phyloP scores from a whole-genome alignment of 257 asterid species.

The Nicotiana knightiana region DNA sequence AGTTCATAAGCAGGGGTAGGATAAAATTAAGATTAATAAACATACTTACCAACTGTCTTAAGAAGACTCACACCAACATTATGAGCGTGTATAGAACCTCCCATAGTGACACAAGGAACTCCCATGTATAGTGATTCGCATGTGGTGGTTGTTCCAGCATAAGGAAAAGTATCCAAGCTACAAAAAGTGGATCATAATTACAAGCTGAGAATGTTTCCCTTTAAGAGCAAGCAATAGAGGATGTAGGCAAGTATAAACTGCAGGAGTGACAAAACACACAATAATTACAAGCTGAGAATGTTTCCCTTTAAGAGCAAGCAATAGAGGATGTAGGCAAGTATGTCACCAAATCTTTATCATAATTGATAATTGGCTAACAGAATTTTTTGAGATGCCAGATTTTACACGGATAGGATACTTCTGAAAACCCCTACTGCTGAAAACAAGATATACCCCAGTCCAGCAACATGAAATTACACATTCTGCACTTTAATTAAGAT shows the following conservation, averaged over 20 bases:
- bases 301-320: background rate
- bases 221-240: background rate
- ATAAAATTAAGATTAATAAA: background rate
- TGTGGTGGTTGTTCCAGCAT: conserved; percentile 98
- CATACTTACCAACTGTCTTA: conserved; percentile 67
- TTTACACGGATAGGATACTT: background rate
- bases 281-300: background rate
- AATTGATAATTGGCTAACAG: background rate
- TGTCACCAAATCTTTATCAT: background rate
- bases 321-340: no score
- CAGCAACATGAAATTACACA: background rate
- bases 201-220: background rate
- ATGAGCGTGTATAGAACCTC: conserved; percentile 91
- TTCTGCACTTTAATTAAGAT: background rate
- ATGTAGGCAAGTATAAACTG: no score
- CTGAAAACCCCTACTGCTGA: background rate
- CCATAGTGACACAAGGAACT: conserved; percentile 97
- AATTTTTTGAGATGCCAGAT: background rate
- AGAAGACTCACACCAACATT: conserved; percentile 95
- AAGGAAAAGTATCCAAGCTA: conserved; percentile 99
- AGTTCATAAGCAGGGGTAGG: background rate
- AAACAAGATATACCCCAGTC: background rate
- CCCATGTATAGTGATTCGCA: conserved; percentile 99
- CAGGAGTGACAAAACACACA: no score
- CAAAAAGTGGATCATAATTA: background rate